phyloP scores from a whole-genome alignment of 2,329 filamentous ascomycete genomes.

The Alternaria consortialis region DNA sequence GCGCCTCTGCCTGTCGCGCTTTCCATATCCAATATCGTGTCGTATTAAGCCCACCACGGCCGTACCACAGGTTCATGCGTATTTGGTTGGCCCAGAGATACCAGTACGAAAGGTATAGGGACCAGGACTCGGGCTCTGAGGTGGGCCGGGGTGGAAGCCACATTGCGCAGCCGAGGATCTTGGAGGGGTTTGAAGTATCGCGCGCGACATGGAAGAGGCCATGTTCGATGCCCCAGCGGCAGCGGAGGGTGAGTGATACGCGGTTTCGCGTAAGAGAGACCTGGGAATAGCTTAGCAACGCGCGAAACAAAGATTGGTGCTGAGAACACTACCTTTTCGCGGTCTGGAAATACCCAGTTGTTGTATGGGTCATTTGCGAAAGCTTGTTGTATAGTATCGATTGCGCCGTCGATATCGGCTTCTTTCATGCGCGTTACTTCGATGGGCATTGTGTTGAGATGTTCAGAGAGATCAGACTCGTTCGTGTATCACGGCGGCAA shows the following conservation, averaged over 20 bases:
- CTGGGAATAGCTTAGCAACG: neutral
- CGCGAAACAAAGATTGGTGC: neutral
- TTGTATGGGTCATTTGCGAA: conserved; percentile 74
- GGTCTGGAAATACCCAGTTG: conserved; percentile 69
- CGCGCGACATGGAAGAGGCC: conserved; percentile 76
- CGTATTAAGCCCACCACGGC: conserved; percentile 72
- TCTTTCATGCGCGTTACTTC: conserved; percentile 65
- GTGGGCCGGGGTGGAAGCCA: conserved; percentile 69
- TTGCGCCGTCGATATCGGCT: conserved; percentile 69
- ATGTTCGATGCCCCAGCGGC: conserved; percentile 74
- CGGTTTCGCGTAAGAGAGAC: conserved; percentile 66
- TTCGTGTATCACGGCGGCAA: conserved; percentile 1
- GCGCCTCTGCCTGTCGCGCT: conserved; percentile 67
- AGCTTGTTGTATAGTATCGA: conserved; percentile 71
- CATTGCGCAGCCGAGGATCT: conserved; percentile 75
- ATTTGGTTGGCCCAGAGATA: conserved; percentile 72
- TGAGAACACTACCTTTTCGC: conserved; percentile 57
- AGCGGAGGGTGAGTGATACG: conserved; percentile 70
- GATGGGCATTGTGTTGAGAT: conserved; percentile 53
- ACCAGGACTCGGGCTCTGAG: conserved; percentile 64
- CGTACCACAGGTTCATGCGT: conserved; percentile 72
- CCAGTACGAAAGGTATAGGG: conserved; percentile 70
- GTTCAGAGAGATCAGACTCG: neutral
- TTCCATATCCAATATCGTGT: conserved; percentile 80
- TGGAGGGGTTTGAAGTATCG: conserved; percentile 59